These are phyloP conservation scores for Eucalyptus brandiana DNA, from an alignment of 345 rosid genomes.

Conservation along the genomic window DNA sequence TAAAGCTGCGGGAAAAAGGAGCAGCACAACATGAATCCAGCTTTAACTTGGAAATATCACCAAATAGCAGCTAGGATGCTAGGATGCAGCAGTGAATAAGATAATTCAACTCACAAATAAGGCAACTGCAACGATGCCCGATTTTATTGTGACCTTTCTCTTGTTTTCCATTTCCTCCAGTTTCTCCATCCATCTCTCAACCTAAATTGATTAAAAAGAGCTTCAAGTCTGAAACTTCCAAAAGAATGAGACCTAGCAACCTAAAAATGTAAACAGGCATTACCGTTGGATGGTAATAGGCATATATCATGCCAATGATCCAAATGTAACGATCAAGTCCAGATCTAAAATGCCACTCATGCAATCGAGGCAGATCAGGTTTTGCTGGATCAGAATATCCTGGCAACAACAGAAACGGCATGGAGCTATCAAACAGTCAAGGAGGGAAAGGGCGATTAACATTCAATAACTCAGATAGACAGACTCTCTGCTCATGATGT, in stretches of 20 bases:
- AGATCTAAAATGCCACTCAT: slow-evolving; percentile 98
- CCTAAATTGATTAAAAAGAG: slow-evolving; percentile 27
- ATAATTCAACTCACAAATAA: slow-evolving; percentile 38
- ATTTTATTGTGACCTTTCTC: slow-evolving; percentile 58
- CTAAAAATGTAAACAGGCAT: not conserved
- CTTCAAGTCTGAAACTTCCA: not conserved
- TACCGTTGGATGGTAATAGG: slow-evolving; percentile 94
- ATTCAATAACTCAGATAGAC: not conserved
- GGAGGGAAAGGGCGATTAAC: not conserved
- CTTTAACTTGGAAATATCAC: not conserved
- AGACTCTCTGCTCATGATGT: not conserved
- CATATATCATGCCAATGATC: slow-evolving; percentile 93
- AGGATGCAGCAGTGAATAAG: not conserved
- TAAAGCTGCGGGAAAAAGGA: not conserved
- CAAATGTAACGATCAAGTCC: slow-evolving; percentile 98
- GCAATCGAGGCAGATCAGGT: slow-evolving; percentile 69
- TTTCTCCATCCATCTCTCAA: slow-evolving; percentile 97
- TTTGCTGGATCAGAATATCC: slow-evolving; percentile 91
- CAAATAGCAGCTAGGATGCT: not conserved
- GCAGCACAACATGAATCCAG: not conserved
- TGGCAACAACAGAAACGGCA: slow-evolving; percentile 3
- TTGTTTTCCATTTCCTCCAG: slow-evolving; percentile 81
- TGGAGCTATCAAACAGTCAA: not conserved
- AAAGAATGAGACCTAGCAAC: not conserved
- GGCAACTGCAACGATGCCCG: slow-evolving; percentile 36